A percentile compares a stretch with the other conserved stretches of the same genome.
Conservation (phyloP, 352 stramenopile genomes). For the Aphanomyces astaci region DNA sequence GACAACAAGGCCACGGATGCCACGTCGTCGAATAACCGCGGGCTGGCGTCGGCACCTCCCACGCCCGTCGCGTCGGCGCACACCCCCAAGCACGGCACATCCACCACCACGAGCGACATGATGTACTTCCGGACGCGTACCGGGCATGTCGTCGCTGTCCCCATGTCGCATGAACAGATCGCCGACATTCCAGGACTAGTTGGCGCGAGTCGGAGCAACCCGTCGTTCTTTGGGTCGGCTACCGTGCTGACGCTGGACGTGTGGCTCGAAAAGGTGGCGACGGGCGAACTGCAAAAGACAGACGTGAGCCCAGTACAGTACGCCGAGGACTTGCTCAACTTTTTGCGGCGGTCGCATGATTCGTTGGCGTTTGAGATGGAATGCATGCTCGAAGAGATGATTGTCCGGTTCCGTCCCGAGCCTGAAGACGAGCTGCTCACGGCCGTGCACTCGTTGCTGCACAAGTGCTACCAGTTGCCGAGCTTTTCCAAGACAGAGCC, state of each 20-base stretch:
- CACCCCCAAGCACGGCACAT: slow-evolving; percentile 11
- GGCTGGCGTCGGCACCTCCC: slow-evolving; percentile 19
- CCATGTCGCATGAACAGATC: slow-evolving; percentile 50
- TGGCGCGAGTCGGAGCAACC: slow-evolving; percentile 47
- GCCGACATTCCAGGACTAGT: slow-evolving; percentile 70
- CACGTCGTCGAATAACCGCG: slow-evolving; percentile 24
- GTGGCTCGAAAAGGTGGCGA: slow-evolving; percentile 58
- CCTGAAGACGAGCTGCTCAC: slow-evolving; percentile 96
- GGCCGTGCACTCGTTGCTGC: slow-evolving; percentile 91
- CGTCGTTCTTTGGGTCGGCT: slow-evolving; percentile 55
- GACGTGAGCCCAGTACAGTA: slow-evolving; percentile 83
- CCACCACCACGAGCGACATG: slow-evolving; percentile 13
- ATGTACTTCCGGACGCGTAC: slow-evolving; percentile 79
- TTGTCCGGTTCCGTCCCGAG: slow-evolving; percentile 94
- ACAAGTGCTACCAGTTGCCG: slow-evolving; percentile 88
- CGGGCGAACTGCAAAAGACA: slow-evolving; percentile 36
- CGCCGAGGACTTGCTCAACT: slow-evolving; percentile 92
- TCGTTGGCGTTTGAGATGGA: slow-evolving; percentile 93
- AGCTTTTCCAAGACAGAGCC: slow-evolving; percentile 65
- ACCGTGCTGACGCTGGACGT: slow-evolving; percentile 62
- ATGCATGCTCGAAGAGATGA: slow-evolving; percentile 98
- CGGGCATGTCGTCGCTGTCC: slow-evolving; percentile 67
- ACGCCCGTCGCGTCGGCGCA: slow-evolving; percentile 24
- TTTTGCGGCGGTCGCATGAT: slow-evolving; percentile 85
- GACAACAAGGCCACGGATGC: slow-evolving; percentile 33